Conservation (phyloP, 768 basidiomycete species). For the Tricholoma flavovirens region DNA sequence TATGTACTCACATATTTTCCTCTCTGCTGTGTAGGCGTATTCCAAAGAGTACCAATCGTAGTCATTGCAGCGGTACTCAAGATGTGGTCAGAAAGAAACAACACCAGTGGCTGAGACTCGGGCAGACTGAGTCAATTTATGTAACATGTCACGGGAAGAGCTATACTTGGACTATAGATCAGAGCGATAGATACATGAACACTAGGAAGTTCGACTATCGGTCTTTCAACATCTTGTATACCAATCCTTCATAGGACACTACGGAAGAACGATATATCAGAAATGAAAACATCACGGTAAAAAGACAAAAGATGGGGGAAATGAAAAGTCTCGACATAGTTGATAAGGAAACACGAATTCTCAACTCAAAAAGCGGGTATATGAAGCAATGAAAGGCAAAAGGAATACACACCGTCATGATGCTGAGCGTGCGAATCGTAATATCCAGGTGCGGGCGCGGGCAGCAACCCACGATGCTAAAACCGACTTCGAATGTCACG, state of each 20-base stretch:
- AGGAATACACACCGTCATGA: background rate
- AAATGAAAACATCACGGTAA: background rate
- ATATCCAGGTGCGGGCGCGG: background rate
- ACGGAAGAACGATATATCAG: background rate
- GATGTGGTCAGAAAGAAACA: background rate
- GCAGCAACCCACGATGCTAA: background rate
- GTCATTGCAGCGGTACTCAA: conserved; percentile 39
- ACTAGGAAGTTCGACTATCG: background rate
- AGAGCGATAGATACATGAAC: background rate
- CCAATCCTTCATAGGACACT: background rate
- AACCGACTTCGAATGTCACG: background rate
- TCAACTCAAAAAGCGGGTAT: conserved; percentile 17
- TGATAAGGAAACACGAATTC: conserved; percentile 26
- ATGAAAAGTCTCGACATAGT: conserved; percentile 24
- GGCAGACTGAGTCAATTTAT: background rate
- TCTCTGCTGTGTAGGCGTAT: conserved; percentile 32
- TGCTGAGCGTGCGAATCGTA: too few species aligned
- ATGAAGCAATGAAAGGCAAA: background rate
- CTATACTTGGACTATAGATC: too few species aligned
- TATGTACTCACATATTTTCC: conserved; percentile 43
- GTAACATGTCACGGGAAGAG: background rate
- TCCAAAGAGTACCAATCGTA: conserved; percentile 57
- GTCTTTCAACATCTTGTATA: background rate
- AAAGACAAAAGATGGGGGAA: conserved; percentile 7
- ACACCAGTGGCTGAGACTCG: background rate